Base-by-base conservation (phyloP, 2,329 filamentous ascomycete species). In the Cladorrhinum sp. region DNA sequence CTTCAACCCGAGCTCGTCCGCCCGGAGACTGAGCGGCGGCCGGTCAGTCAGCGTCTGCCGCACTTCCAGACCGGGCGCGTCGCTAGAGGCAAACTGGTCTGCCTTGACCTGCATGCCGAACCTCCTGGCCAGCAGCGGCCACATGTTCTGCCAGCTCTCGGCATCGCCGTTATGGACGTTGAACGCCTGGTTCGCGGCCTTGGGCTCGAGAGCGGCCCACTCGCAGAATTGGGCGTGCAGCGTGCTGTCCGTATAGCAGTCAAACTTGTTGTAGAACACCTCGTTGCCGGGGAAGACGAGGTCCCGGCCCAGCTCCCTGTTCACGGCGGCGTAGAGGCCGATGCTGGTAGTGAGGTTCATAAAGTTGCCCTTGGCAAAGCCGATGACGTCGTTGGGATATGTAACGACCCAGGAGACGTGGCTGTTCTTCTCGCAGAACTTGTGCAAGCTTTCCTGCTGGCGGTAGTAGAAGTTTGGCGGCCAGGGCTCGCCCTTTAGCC, bases 401-500 rank as follows among this genome's bases (percentile, higher is more conserved):
- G 71, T 74, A 13, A 72, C 70, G 0, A 63, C 66, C 71, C 70
- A 74, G 18, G 63, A 56, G 48, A 64, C 45, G 18, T 62, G 6
- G 9, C 9, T 8, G 53, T 66, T 62, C 3, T 61, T 60, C 23
- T 54, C 53, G 57, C 67, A 69, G 36, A 69, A 70, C 16, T 36
- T 66, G 18, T 66, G 63, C 2, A 83, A 69, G 57, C 80, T 76
- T 23, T 74, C 70, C 65, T 84, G 77, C 66, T 82, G 80, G 36
- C 71, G 67, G 65, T 81, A 82, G 67, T 83, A 83, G 67, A 83
- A 83, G 68, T 80, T 83, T 2, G 75, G 74, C 8, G 69, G 71
- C 52, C 67, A 69, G 3, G 75, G 75, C 29, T 69, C 65, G 12
- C 72, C 69, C 8, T 74, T 73, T 3, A 81, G 69, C 74, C 76